phyloP scores from a whole-genome alignment of 2,329 filamentous ascomycete genomes.

The Colletotrichum musae region DNA sequence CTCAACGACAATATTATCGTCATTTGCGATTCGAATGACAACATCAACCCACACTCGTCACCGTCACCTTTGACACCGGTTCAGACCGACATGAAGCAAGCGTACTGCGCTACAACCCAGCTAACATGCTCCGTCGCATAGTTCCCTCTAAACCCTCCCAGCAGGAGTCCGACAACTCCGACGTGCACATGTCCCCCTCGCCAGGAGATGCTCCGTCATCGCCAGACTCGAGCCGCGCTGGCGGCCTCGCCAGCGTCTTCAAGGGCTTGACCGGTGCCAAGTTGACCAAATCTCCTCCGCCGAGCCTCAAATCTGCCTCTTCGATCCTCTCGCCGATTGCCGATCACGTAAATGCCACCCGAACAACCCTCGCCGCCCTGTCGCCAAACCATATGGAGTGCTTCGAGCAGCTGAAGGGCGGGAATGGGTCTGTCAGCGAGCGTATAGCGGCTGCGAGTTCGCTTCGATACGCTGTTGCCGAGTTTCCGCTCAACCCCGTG shows the following conservation, averaged over 20 bases:
- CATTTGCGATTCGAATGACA: conserved; percentile 26
- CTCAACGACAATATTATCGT: conserved; percentile 16
- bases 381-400: conserved; percentile 68
- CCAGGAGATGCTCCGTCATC: conserved; percentile 70
- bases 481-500: conserved; percentile 72
- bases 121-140: conserved; percentile 42
- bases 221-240: conserved; percentile 68
- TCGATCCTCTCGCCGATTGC: conserved; percentile 55
- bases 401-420: conserved; percentile 65
- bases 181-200: conserved; percentile 73
- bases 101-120: conserved; percentile 10
- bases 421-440: conserved; percentile 64
- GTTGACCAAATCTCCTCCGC: conserved; percentile 65
- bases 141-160: conserved; percentile 19
- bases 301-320: conserved; percentile 57
- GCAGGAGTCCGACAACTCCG: conserved; percentile 35
- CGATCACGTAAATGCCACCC: conserved; percentile 61
- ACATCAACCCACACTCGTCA: conserved; percentile 8
- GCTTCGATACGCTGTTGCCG: conserved; percentile 69
- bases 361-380: conserved; percentile 58
- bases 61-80: not conserved
- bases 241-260: conserved; percentile 75
- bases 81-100: conserved; percentile 33
- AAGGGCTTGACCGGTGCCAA: conserved; percentile 72
- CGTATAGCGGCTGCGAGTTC: conserved; percentile 70